Percentiles rank a stretch among this genome's conserved stretches.
These are phyloP conservation scores for Herpetospermum pedunculosum DNA, from an alignment of 306 rosid genomes.

Conservation along the genomic window DNA sequence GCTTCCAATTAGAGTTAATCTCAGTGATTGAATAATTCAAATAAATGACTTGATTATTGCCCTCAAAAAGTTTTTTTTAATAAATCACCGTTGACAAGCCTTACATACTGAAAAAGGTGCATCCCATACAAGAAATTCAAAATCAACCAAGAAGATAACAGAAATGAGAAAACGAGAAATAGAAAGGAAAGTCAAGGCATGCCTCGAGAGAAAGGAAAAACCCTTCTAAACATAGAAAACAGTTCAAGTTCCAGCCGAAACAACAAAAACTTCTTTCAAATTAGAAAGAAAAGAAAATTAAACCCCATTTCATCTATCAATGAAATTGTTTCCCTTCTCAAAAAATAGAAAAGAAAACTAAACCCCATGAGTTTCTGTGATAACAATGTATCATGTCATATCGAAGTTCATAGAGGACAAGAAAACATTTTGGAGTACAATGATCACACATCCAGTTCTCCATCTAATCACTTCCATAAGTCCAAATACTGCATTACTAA, in stretches of 20 bases:
- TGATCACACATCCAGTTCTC: neutral
- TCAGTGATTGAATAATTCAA: neutral
- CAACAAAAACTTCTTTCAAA: neutral
- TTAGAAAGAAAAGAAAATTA: neutral
- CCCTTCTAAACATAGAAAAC: neutral
- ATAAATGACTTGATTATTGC: neutral
- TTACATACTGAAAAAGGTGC: neutral
- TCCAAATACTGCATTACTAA: slow-evolving; percentile 20
- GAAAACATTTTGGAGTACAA: neutral
- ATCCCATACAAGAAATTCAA: neutral
- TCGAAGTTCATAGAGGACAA: neutral
- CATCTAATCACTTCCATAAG: neutral
- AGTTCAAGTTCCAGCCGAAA: neutral
- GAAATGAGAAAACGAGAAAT: neutral
- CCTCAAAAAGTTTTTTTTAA: too few relatives aligned
- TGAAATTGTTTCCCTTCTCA: too few relatives aligned
- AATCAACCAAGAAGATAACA: neutral
- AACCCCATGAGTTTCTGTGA: neutral
- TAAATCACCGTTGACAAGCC: neutral
- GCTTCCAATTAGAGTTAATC: neutral
- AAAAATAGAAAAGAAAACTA: neutral
- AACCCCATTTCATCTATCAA: too few relatives aligned
- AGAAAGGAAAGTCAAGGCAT: neutral
- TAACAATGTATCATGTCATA: neutral
- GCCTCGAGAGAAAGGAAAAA: neutral